Base-by-base conservation (phyloP, 345 rosid genomes). In the Eutrema heterophyllum region DNA sequence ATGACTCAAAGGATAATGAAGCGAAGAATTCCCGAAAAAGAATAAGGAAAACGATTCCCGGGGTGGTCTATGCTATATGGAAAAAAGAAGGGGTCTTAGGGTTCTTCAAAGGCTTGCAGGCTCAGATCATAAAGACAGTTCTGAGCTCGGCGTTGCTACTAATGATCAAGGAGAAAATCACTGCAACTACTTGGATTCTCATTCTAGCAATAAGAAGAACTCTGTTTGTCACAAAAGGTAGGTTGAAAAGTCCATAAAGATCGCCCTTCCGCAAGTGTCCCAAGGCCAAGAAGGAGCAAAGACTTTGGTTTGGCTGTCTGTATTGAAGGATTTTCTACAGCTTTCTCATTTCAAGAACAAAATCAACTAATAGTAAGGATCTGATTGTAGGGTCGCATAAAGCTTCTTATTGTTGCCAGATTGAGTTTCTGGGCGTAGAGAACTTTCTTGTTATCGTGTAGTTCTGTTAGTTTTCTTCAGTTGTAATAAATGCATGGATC, bases 51-150 rank as follows among this genome's bases (percentile, higher is more conserved):
- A 88, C 92, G 3, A 52, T 89, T 45, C 36, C 77, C 1, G 88
- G 85, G 7, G 89, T 90, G 5, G 46, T 89, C 6, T 68, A 38
- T 59, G 77, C 89, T 12, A 88, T 89, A 60, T 89, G 97, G 97
- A 87, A 67, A 79, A 79, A 79, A 39, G 97, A 94, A 82, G 98
- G 98, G 50, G 38, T 80, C 64, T 62, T 79, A n/a, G 98, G 97
- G 2, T 94, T 94, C 76, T 89, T 85, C 75, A 94, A 91, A 76
- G 96, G 98, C 63, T 77, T 94, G 71, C 79, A 87, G 49, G 96
- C 98, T 32, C 98, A 94, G 86, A 88, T 94, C 70, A 79, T 94
- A 72, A 94, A 94, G 86, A 94, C 98, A 5, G 97, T 94, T 18
- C 76, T 94, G 32, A 91, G 98, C 87, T 91, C 98, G 0, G 97